phyloP scores from a whole-genome alignment of 1,284 basidiomycete genomes.

The Heterobasidion occidentale region DNA sequence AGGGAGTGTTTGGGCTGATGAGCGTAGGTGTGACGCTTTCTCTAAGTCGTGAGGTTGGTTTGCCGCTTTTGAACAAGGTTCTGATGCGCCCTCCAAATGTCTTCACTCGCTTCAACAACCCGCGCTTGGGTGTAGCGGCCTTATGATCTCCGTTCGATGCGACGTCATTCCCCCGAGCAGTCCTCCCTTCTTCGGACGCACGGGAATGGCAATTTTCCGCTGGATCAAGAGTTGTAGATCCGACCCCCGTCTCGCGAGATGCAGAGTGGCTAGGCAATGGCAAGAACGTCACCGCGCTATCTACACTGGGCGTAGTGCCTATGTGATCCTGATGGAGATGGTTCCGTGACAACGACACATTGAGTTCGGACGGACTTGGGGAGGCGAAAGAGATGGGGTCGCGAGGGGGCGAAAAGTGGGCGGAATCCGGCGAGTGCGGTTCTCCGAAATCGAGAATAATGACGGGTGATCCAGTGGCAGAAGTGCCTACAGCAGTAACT shows the following conservation, averaged over 20 bases:
- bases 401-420: slow-evolving; percentile 10
- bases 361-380: slow-evolving; percentile 23
- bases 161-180: background rate
- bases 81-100: slow-evolving; percentile 20
- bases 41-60: background rate
- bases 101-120: slow-evolving; percentile 15
- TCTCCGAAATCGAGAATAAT: slow-evolving; percentile 5
- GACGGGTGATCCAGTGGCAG: slow-evolving; percentile 2
- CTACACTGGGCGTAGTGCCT: background rate
- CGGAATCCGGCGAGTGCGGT: slow-evolving; percentile 12
- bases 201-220: background rate
- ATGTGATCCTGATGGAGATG: background rate
- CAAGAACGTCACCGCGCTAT: slow-evolving; percentile 7
- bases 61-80: slow-evolving; percentile 17
- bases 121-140: slow-evolving; percentile 3
- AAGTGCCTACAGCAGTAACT: background rate
- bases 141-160: background rate
- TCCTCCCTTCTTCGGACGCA: background rate
- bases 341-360: slow-evolving; percentile 4
- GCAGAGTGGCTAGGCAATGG: background rate
- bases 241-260: background rate
- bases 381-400: slow-evolving; percentile 17
- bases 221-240: background rate
- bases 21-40: slow-evolving; percentile 2
- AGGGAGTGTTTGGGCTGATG: slow-evolving; percentile 3